Conservation (phyloP, 495 filamentous ascomycete species). For the Penicillium lagena region DNA sequence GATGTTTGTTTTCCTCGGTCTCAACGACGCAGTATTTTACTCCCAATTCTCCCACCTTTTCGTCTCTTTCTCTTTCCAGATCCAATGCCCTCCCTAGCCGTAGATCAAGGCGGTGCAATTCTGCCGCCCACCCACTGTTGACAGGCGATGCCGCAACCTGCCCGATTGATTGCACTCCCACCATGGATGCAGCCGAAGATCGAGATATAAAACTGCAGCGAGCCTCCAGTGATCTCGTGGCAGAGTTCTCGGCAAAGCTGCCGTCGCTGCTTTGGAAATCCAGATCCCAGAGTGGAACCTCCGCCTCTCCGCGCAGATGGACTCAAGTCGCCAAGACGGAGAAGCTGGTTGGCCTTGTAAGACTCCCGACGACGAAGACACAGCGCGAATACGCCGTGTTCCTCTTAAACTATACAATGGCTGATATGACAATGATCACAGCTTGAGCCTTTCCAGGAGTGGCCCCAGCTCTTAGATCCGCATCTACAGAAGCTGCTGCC, state of each 20-base stretch:
- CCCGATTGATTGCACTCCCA: conserved; percentile 1
- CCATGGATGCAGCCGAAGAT: conserved; percentile 51
- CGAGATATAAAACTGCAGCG: conserved; percentile 69
- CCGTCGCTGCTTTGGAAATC: conserved; percentile 43
- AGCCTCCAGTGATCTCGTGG: conserved; percentile 58
- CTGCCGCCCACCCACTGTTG: conserved; percentile 10
- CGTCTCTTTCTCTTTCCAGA: too few relatives aligned
- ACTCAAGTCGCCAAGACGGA: conserved; percentile 31
- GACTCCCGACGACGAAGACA: background rate
- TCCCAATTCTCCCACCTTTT: too few relatives aligned
- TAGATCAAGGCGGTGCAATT: too few relatives aligned
- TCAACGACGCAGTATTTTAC: too few relatives aligned
- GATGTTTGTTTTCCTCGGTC: too few relatives aligned
- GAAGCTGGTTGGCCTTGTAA: conserved; percentile 38
- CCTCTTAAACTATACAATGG: background rate
- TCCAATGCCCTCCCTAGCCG: too few relatives aligned
- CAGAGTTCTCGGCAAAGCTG: conserved; percentile 53
- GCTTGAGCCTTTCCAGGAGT: conserved; percentile 92
- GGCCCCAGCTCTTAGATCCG: conserved; percentile 91
- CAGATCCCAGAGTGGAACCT: conserved; percentile 19
- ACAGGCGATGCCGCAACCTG: conserved; percentile 16
- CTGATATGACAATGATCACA: conserved; percentile 26
- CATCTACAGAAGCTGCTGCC: conserved; percentile 70
- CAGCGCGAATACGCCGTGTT: background rate
- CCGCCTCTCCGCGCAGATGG: conserved; percentile 32